Evolutionary conservation across 192 early-diverging fungal genomes (phyloP).

Genomic region (Phycomyces nitens): DNA sequence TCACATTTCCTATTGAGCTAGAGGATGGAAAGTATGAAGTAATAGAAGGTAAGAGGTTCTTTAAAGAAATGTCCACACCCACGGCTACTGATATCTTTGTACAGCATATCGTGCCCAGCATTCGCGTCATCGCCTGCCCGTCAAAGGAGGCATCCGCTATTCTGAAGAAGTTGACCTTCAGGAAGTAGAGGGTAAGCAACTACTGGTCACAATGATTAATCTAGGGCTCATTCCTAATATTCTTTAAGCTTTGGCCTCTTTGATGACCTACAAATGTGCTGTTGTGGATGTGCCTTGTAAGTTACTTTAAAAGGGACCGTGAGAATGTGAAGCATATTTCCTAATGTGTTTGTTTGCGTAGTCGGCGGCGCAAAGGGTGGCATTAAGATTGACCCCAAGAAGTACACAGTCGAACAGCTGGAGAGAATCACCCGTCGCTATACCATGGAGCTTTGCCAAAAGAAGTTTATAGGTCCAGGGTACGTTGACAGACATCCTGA

Average conservation of each 20-base stretch:
- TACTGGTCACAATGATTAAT: not conserved
- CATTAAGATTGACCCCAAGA: constrained; percentile 75
- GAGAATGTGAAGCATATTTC: not conserved
- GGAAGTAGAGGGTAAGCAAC: constrained; percentile 59
- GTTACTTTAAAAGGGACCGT: constrained; percentile 21
- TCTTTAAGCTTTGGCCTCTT: constrained; percentile 61
- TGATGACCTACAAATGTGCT: constrained; percentile 87
- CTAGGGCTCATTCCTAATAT: not conserved
- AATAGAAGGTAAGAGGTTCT: constrained; percentile 44
- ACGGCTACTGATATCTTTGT: not conserved
- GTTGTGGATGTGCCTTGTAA: constrained; percentile 82
- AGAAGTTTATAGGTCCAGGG: constrained; percentile 80
- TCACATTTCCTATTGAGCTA: constrained; percentile 75
- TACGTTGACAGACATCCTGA: constrained; percentile 2
- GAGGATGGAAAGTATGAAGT: constrained; percentile 61
- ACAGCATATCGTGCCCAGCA: constrained; percentile 77
- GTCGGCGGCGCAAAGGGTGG: constrained; percentile 77
- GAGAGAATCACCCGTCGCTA: constrained; percentile 81
- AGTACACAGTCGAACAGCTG: constrained; percentile 67
- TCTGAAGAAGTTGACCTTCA: constrained; percentile 75
- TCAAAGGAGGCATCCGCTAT: constrained; percentile 83
- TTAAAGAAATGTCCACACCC: not conserved
- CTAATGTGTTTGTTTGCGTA: not conserved
- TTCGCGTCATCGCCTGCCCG: constrained; percentile 75
- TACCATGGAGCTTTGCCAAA: constrained; percentile 80